Base-by-base conservation (phyloP, 2,329 filamentous ascomycete species). In the Fusarium sp. region DNA sequence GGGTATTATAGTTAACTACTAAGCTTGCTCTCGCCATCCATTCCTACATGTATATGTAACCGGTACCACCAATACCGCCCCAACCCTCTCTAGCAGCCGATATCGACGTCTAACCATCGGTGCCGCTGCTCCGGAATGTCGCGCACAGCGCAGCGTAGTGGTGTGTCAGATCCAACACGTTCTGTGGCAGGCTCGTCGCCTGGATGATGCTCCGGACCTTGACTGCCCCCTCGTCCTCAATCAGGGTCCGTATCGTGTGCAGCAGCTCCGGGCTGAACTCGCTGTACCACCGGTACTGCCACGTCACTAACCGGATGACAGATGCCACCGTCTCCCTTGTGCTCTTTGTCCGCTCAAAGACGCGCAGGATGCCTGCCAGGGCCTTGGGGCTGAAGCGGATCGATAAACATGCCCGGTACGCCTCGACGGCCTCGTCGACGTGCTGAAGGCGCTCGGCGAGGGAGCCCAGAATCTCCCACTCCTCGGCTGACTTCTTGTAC, bases 271-370 rank as follows among this genome's bases (percentile, higher is more conserved):
- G 95, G 15, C 93, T 97, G 79, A 99, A 99, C 85, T 99, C 95
- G 53, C 93, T 97, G 80, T 99, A 99, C 95, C 95, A 99, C 68
- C 95, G 85, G 79, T 97, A 99, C 79, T 99, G 95, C 95, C 95
- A 99, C 11, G 94, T 95, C 31, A 98, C 92, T 38, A 99, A 81
- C 48, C 93, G 84, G 66, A 99, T 97, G 56, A 97, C 83, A n/a
- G 91, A 89, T 26, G 88, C 90, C 7, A 98, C 85, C 54, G 89
- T 92, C 59, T 93, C 91, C 60, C 92, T 83, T 4, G 91, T 93
- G 77, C 91, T 92, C 71, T 90, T 91, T 56, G 85, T 84, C 73
- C 86, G 86, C 77, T 96, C 91, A 68, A 93, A 92, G 43, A 92
- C 84, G 51, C 88, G 88, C 46, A 98, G 80, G 53, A 98, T 88